Percentiles rank a stretch among this genome's conserved stretches.
These are phyloP conservation scores for Ceriops tagal DNA, from an alignment of 345 rosid genomes.

Conservation along the genomic window DNA sequence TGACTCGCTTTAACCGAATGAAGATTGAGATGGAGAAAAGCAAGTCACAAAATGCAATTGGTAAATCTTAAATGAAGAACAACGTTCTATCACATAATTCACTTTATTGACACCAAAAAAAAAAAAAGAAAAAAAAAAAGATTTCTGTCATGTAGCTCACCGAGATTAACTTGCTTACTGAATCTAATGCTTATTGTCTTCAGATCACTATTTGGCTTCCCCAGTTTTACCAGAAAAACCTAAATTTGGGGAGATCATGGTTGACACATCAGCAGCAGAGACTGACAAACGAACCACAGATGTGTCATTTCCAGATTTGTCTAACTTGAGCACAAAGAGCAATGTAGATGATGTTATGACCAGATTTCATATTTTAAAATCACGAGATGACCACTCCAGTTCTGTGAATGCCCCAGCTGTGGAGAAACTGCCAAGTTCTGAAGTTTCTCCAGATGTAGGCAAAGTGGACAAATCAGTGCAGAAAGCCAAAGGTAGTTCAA, in stretches of 20 bases:
- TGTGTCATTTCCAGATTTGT: slow-evolving; percentile 23
- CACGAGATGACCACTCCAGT: slow-evolving; percentile 19
- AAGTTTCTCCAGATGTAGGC: slow-evolving; percentile 8
- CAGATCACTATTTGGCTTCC: slow-evolving; percentile 4
- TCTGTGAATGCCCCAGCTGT: slow-evolving; percentile 13
- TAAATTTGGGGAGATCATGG: not conserved
- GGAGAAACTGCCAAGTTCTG: slow-evolving; percentile 15
- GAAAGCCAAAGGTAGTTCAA: slow-evolving; percentile 23
- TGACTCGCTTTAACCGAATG: slow-evolving; percentile 63
- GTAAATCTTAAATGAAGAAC: slow-evolving; percentile 23
- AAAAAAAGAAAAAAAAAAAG: too few relatives aligned
- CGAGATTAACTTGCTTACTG: not conserved
- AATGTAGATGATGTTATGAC: slow-evolving; percentile 48
- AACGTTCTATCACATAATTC: not conserved
- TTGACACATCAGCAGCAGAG: not conserved
- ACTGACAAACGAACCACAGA: slow-evolving; percentile 2
- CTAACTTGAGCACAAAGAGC: slow-evolving; percentile 18
- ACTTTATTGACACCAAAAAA: too few relatives aligned
- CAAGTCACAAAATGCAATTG: slow-evolving; percentile 29
- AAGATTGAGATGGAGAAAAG: slow-evolving; percentile 49
- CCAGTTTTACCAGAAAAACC: slow-evolving; percentile 19
- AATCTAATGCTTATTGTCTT: slow-evolving; percentile 2
- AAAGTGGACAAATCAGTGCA: slow-evolving; percentile 24
- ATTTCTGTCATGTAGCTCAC: not conserved
- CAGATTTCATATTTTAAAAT: slow-evolving; percentile 48